A percentile compares a stretch with the other conserved stretches of the same genome.
These are phyloP conservation scores for Capsicum chinense DNA, from an alignment of 257 asterid genomes.

Conservation along the genomic window DNA sequence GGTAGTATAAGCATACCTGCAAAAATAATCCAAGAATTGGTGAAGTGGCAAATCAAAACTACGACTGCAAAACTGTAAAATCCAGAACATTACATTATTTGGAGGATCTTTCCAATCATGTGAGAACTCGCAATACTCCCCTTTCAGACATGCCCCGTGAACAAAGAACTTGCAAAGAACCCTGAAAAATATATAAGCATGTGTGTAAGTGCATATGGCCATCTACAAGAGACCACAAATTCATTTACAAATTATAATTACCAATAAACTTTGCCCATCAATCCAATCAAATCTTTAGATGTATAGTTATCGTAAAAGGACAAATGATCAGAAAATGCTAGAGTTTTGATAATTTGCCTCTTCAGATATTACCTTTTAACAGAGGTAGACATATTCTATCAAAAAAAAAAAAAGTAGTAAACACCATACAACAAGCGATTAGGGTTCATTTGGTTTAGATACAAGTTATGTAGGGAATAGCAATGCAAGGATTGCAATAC, in stretches of 20 bases:
- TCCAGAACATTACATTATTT: conserved; percentile 53
- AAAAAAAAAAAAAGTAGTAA: neutral
- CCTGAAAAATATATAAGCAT: conserved; percentile 51
- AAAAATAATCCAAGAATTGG: conserved; percentile 30
- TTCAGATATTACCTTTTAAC: conserved; percentile 8
- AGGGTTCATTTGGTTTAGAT: neutral
- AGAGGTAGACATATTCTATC: neutral
- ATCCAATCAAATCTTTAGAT: neutral
- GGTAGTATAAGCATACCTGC: conserved; percentile 90
- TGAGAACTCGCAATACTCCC: conserved; percentile 86
- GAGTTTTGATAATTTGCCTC: neutral
- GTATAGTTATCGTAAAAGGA: conserved; percentile 5
- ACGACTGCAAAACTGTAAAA: neutral
- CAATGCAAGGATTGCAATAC: neutral
- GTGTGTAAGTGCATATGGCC: conserved; percentile 16
- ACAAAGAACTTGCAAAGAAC: conserved; percentile 92
- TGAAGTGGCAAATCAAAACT: neutral
- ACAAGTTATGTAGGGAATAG: neutral
- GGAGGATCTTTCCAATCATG: conserved; percentile 85
- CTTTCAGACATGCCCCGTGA: conserved; percentile 90
- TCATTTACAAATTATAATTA: neutral
- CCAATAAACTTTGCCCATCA: neutral
- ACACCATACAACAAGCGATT: neutral
- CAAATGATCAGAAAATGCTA: conserved; percentile 2
- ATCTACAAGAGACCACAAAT: neutral